phyloP scores from a whole-genome alignment of 2,329 filamentous ascomycete genomes.

The Diplodia sapinea region DNA sequence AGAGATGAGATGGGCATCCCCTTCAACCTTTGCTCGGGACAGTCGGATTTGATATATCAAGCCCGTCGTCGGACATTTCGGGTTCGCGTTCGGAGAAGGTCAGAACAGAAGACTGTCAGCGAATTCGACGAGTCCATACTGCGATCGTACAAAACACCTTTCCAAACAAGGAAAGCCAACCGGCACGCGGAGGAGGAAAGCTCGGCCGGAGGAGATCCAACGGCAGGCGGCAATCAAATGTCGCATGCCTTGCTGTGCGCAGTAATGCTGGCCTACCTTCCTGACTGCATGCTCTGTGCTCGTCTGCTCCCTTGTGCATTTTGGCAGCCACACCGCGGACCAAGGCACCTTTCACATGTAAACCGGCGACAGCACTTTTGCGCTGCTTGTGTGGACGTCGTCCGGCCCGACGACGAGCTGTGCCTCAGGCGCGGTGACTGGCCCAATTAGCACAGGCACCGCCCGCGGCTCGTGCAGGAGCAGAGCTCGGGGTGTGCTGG shows the following conservation, averaged over 20 bases:
- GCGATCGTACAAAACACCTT: background rate
- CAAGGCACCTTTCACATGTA: slow-evolving; percentile 19
- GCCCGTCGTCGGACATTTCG: slow-evolving; percentile 2
- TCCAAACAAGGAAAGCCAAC: slow-evolving; percentile 16
- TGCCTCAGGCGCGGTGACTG: slow-evolving; percentile 4
- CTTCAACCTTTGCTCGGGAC: background rate
- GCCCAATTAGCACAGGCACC: background rate
- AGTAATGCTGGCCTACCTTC: slow-evolving; percentile 1
- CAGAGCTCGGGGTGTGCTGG: slow-evolving; percentile 12
- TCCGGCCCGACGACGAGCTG: slow-evolving; percentile 5
- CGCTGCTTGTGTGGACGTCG: background rate
- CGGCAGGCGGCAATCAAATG: slow-evolving; percentile 16
- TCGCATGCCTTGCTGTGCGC: slow-evolving; percentile 12
- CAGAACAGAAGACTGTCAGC: background rate
- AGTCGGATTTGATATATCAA: slow-evolving; percentile 13
- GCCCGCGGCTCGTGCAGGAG: background rate
- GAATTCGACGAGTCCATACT: background rate
- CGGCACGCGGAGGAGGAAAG: slow-evolving; percentile 13
- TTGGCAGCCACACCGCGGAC: background rate
- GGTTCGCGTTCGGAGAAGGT: slow-evolving; percentile 9
- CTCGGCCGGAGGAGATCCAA: background rate
- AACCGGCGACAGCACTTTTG: background rate
- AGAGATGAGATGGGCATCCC: slow-evolving; percentile 1
- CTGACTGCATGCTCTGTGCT: slow-evolving; percentile 12
- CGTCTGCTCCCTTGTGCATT: background rate